phyloP scores from a whole-genome alignment of 1,284 basidiomycete genomes.

The Boletellus deceptivus region DNA sequence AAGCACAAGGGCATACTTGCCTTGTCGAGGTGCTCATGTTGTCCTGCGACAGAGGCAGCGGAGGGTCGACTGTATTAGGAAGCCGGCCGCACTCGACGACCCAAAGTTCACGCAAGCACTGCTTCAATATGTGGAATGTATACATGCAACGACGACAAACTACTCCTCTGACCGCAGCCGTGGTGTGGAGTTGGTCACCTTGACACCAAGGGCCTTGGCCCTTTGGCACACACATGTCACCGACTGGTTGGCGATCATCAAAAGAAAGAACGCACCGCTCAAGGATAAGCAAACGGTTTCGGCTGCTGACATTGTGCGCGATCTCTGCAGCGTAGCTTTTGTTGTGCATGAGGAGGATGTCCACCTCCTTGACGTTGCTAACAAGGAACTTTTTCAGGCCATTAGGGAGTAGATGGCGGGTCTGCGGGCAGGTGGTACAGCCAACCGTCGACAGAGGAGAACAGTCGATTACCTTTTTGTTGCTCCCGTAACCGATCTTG shows the following conservation, averaged over 20 bases:
- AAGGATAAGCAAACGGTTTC: constrained; percentile 92
- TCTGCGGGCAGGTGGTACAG: constrained; percentile 41
- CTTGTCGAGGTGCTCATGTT: constrained; percentile 29
- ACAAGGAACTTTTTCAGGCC: constrained; percentile 94
- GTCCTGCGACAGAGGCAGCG: constrained; percentile 12
- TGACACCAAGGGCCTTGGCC: constrained; percentile 86
- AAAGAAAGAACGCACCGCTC: constrained; percentile 62
- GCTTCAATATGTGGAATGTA: constrained; percentile 37
- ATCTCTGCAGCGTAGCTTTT: constrained; percentile 95
- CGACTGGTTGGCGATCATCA: neutral
- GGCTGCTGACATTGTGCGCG: constrained; percentile 95
- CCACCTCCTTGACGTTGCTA: constrained; percentile 88
- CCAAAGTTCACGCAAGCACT: neutral
- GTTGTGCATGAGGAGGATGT: constrained; percentile 98
- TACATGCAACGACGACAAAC: constrained; percentile 38
- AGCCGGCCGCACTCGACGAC: constrained; percentile 1
- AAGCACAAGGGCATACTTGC: constrained; percentile 14
- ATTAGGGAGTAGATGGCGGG: constrained; percentile 91
- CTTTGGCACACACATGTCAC: constrained; percentile 41
- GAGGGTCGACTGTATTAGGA: constrained; percentile 28
- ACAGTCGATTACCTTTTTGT: constrained; percentile 57
- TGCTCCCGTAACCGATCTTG: constrained; percentile 88
- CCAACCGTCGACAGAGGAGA: neutral
- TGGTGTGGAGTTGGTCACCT: constrained; percentile 94
- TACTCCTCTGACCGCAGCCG: constrained; percentile 94